A percentile compares a stretch with the other conserved stretches of the same genome.
phyloP scores from a whole-genome alignment of 352 stramenopile species.

The Globisporangium irregulare region DNA sequence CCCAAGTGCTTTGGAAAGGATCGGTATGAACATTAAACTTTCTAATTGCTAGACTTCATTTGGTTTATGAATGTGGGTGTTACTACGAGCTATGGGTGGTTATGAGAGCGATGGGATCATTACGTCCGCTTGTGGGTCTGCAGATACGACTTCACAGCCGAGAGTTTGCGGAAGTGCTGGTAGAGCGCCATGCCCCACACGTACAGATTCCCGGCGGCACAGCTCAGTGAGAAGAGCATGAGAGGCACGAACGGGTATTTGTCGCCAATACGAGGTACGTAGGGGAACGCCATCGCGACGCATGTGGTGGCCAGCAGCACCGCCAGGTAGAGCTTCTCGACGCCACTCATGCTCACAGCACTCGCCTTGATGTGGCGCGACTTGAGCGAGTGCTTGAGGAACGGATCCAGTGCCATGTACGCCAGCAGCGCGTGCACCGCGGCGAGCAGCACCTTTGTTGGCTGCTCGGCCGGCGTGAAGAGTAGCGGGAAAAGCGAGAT shows the following conservation, averaged over 20 bases:
- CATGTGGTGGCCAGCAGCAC: slow-evolving; percentile 33
- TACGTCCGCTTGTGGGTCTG: slow-evolving; percentile 15
- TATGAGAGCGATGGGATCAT: background rate
- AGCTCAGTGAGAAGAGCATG: slow-evolving; percentile 74
- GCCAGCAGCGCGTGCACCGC: slow-evolving; percentile 55
- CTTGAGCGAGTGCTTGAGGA: slow-evolving; percentile 73
- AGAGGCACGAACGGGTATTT: slow-evolving; percentile 76
- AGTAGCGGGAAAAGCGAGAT: slow-evolving; percentile 85
- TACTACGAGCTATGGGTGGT: background rate
- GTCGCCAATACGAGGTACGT: slow-evolving; percentile 39
- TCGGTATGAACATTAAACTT: slow-evolving; percentile 1
- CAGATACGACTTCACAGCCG: slow-evolving; percentile 68
- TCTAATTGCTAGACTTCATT: slow-evolving; percentile 12
- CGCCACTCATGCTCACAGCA: slow-evolving; percentile 45
- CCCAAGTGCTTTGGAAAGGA: background rate
- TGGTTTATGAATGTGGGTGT: background rate
- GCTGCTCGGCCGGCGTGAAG: slow-evolving; percentile 78
- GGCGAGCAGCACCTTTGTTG: slow-evolving; percentile 73
- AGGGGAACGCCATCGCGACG: slow-evolving; percentile 50
- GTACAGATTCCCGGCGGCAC: slow-evolving; percentile 75
- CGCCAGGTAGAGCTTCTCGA: slow-evolving; percentile 58
- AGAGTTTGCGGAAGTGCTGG: slow-evolving; percentile 66
- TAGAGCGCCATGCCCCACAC: slow-evolving; percentile 62
- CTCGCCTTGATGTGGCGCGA: slow-evolving; percentile 63
- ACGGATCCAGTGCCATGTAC: slow-evolving; percentile 55